A percentile compares a stretch with the other conserved stretches of the same genome.
Conservation (phyloP, 2,329 filamentous ascomycete genomes). For the Capronia americana region DNA sequence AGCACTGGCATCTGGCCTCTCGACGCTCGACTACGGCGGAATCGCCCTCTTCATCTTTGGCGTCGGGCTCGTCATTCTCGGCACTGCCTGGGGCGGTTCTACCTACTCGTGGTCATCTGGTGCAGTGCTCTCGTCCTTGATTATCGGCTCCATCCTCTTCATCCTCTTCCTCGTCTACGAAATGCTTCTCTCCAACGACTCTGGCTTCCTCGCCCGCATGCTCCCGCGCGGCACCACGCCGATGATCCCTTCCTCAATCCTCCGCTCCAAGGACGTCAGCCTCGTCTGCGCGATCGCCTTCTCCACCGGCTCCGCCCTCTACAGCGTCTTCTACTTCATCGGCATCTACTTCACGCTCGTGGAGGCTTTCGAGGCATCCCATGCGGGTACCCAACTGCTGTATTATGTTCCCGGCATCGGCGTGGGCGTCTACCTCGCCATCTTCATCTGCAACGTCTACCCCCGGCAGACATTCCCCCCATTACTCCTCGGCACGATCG, state of each 20-base stretch:
- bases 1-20: slow-evolving; percentile 56
- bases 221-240: slow-evolving; percentile 61
- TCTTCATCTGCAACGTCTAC: slow-evolving; percentile 66
- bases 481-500: slow-evolving; percentile 62
- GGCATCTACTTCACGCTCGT: slow-evolving; percentile 72
- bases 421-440: slow-evolving; percentile 64
- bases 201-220: slow-evolving; percentile 53
- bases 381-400: slow-evolving; percentile 64
- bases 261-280: slow-evolving; percentile 63
- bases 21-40: slow-evolving; percentile 59
- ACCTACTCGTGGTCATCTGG: slow-evolving; percentile 53
- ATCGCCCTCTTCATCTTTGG: slow-evolving; percentile 53
- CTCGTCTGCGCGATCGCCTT: slow-evolving; percentile 70
- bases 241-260: slow-evolving; percentile 69
- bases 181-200: slow-evolving; percentile 57
- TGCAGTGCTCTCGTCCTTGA: slow-evolving; percentile 47
- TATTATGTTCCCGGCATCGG: slow-evolving; percentile 70
- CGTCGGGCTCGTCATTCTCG: slow-evolving; percentile 52
- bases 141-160: slow-evolving; percentile 49
- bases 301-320: slow-evolving; percentile 61
- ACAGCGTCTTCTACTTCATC: slow-evolving; percentile 70
- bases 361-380: slow-evolving; percentile 56
- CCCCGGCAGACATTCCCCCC: slow-evolving; percentile 68
- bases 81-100: slow-evolving; percentile 53
- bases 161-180: slow-evolving; percentile 50